Percentiles rank a stretch among this genome's conserved stretches.
These are phyloP conservation scores for Candida arabinofermentans DNA, from an alignment of 805 yeast genomes.

Conservation along the genomic window DNA sequence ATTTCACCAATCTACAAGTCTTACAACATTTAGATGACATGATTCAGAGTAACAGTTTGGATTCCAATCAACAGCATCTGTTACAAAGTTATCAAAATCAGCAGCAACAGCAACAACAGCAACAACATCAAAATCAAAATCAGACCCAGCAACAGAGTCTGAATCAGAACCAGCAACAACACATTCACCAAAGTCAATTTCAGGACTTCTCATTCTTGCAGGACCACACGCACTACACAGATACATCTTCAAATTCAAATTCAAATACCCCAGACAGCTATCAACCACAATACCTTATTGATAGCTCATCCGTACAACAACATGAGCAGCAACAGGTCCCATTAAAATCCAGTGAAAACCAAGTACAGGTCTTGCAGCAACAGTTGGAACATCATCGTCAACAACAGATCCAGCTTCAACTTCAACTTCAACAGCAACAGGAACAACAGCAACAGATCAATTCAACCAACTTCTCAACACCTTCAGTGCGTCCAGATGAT, in stretches of 20 bases:
- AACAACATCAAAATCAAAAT: neutral
- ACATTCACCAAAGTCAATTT: neutral
- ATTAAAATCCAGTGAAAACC: constrained; percentile 1
- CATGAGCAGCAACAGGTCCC: neutral
- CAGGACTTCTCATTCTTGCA: neutral
- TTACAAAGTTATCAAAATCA: constrained; percentile 1
- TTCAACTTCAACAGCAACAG: neutral
- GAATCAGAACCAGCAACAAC: neutral
- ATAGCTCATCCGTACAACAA: neutral
- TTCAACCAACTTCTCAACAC: constrained; percentile 1
- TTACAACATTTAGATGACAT: constrained; percentile 18
- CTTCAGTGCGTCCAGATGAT: constrained; percentile 47
- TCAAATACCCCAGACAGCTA: constrained; percentile 1
- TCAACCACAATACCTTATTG: neutral
- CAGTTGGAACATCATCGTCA: constrained; percentile 4
- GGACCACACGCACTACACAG: neutral
- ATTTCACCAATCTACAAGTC: constrained; percentile 22
- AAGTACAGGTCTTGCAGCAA: neutral
- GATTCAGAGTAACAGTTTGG: constrained; percentile 7
- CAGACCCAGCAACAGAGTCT: neutral
- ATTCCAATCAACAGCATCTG: constrained; percentile 1
- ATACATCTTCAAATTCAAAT: neutral
- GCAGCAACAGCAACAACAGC: constrained; percentile 5
- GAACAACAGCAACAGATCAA: constrained; percentile 1
- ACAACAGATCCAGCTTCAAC: constrained; percentile 3